phyloP scores from a whole-genome alignment of 2,329 filamentous ascomycete genomes.

The Epichloe baconii region DNA sequence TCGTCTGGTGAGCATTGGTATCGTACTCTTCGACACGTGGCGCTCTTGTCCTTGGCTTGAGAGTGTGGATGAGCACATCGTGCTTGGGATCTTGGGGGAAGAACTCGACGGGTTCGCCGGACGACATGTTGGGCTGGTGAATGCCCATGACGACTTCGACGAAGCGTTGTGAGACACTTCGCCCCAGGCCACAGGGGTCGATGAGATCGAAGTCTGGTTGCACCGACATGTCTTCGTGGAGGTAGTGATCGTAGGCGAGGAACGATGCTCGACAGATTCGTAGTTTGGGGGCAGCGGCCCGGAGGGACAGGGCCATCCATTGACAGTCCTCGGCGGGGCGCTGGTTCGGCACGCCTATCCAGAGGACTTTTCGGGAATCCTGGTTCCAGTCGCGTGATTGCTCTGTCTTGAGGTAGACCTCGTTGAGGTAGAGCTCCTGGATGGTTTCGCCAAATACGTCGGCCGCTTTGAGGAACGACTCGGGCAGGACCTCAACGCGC shows the following conservation, averaged over 20 bases:
- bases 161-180: constrained; percentile 31
- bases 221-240: constrained; percentile 17
- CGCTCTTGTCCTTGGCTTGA: constrained; percentile 14
- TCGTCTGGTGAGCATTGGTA: constrained; percentile 22
- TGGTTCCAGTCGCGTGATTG: constrained; percentile 21
- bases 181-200: constrained; percentile 28
- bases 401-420: constrained; percentile 31
- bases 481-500: constrained; percentile 25
- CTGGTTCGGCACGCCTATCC: constrained; percentile 32
- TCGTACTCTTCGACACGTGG: constrained; percentile 21
- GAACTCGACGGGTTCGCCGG: constrained; percentile 22
- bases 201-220: constrained; percentile 24
- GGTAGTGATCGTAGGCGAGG: constrained; percentile 30
- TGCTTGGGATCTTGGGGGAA: constrained; percentile 15
- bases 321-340: constrained; percentile 21
- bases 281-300: constrained; percentile 22
- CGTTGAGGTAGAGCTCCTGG: constrained; percentile 31
- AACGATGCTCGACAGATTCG: constrained; percentile 30
- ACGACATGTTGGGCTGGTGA: constrained; percentile 21
- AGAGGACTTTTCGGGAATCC: constrained; percentile 24
- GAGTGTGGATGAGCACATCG: constrained; percentile 14
- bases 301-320: constrained; percentile 31
- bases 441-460: constrained; percentile 25
- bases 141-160: constrained; percentile 31
- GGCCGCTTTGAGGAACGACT: constrained; percentile 21